Conservation (phyloP, 495 filamentous ascomycete species). For the Penicillium subrubescens region DNA sequence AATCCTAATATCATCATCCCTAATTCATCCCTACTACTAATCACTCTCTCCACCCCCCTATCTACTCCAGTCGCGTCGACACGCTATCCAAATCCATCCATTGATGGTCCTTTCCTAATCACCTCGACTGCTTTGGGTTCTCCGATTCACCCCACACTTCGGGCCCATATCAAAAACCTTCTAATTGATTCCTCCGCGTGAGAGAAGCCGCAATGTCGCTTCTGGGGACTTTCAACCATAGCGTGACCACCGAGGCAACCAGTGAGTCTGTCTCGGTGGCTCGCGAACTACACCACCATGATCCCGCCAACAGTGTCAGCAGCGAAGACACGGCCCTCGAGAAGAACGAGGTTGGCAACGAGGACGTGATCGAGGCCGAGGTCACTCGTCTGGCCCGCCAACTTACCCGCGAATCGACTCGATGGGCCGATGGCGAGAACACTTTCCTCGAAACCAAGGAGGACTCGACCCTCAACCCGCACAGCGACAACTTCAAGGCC, state of each 20-base stretch:
- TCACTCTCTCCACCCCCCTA: slow-evolving; percentile 9
- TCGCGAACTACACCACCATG: slow-evolving; percentile 25
- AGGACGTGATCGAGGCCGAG: slow-evolving; percentile 39
- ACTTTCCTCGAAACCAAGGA: slow-evolving; percentile 44
- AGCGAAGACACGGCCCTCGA: slow-evolving; percentile 38
- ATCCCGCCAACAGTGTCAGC: slow-evolving; percentile 30
- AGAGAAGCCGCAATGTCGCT: slow-evolving; percentile 38
- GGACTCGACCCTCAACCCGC: slow-evolving; percentile 50
- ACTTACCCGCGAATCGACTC: slow-evolving; percentile 50
- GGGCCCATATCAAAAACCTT: neutral
- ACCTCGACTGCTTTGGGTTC: slow-evolving; percentile 10
- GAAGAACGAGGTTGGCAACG: slow-evolving; percentile 28
- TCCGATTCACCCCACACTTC: slow-evolving; percentile 2
- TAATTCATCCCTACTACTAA: neutral
- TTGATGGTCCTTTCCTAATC: slow-evolving; percentile 23
- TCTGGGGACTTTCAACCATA: slow-evolving; percentile 42
- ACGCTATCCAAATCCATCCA: slow-evolving; percentile 1
- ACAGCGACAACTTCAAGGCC: slow-evolving; percentile 49
- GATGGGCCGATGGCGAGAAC: slow-evolving; percentile 39
- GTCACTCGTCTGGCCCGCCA: slow-evolving; percentile 50
- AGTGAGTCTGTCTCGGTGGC: slow-evolving; percentile 12
- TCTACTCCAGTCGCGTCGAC: slow-evolving; percentile 5
- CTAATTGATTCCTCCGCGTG: neutral
- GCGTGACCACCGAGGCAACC: slow-evolving; percentile 23
- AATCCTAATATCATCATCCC: neutral